phyloP scores from a whole-genome alignment of 805 yeast genomes.

The Nakazawaea siamensis region DNA sequence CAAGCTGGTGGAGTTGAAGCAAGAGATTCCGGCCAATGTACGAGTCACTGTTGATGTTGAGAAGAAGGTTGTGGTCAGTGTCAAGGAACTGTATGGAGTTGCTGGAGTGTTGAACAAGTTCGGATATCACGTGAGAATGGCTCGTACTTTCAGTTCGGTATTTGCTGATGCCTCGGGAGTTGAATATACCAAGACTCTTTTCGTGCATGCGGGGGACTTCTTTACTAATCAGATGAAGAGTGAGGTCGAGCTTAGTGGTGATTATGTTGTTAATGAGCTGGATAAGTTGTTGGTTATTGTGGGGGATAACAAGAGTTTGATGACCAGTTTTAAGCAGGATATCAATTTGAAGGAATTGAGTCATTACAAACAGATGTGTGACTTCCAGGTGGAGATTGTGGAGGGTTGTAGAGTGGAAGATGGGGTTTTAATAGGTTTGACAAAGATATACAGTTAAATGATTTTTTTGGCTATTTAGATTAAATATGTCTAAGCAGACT shows the following conservation, averaged over 20 bases:
- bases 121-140: constrained; percentile 72
- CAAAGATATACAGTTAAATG: constrained; percentile 20
- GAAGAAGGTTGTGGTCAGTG: constrained; percentile 57
- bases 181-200: constrained; percentile 52
- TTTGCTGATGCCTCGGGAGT: constrained; percentile 66
- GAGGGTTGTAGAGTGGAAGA: constrained; percentile 61
- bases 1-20: constrained; percentile 42
- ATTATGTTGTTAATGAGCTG: neutral
- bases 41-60: constrained; percentile 73
- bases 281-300: constrained; percentile 44
- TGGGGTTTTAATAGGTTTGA: constrained; percentile 50
- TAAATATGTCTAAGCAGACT: neutral
- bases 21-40: constrained; percentile 66
- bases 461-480: neutral
- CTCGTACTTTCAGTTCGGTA: constrained; percentile 47
- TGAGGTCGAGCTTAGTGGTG: constrained; percentile 14
- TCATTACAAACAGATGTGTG: constrained; percentile 58
- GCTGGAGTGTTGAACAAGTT: constrained; percentile 52
- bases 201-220: constrained; percentile 61
- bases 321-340: constrained; percentile 45
- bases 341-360: constrained; percentile 35
- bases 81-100: constrained; percentile 60
- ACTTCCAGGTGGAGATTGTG: constrained; percentile 48
- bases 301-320: constrained; percentile 54
- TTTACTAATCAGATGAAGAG: constrained; percentile 22